These are phyloP conservation scores for Populus deltoides DNA, from an alignment of 345 rosid genomes.

Conservation along the genomic window DNA sequence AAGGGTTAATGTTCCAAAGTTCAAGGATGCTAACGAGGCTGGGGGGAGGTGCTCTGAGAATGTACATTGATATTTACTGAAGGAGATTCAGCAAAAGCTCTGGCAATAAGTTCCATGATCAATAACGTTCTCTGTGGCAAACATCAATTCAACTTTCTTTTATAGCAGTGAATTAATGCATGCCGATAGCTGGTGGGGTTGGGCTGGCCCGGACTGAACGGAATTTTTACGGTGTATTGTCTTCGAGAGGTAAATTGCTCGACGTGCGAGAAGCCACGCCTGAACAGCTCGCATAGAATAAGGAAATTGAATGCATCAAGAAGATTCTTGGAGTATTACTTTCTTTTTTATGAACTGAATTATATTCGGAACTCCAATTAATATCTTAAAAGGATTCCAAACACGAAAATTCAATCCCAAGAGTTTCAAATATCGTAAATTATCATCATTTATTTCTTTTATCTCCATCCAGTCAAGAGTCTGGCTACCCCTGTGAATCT, in stretches of 20 bases:
- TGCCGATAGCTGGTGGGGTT: constrained; percentile 68
- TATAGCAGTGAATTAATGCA: not conserved
- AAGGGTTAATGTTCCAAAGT: constrained; percentile 60
- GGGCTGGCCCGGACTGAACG: constrained; percentile 52
- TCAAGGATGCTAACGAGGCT: constrained; percentile 89
- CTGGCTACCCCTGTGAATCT: not conserved
- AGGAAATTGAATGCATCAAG: constrained; percentile 78
- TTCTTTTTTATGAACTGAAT: no score
- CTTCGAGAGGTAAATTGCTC: constrained; percentile 67
- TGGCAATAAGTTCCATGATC: constrained; percentile 59
- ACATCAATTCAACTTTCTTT: not conserved
- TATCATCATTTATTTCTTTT: not conserved
- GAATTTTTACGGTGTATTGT: constrained; percentile 75
- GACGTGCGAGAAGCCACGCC: constrained; percentile 88
- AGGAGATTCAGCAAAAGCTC: constrained; percentile 97
- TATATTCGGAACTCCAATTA: no score
- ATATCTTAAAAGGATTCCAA: no score
- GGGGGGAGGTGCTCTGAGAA: constrained; percentile 69
- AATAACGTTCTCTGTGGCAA: not conserved
- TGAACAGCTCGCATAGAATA: constrained; percentile 73
- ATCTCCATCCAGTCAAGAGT: not conserved
- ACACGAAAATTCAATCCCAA: no score
- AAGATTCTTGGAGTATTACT: constrained; percentile 62
- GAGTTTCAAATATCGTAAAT: no score
- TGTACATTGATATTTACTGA: constrained; percentile 91